phyloP scores from a whole-genome alignment of 345 rosid genomes.

The Acer campestre region DNA sequence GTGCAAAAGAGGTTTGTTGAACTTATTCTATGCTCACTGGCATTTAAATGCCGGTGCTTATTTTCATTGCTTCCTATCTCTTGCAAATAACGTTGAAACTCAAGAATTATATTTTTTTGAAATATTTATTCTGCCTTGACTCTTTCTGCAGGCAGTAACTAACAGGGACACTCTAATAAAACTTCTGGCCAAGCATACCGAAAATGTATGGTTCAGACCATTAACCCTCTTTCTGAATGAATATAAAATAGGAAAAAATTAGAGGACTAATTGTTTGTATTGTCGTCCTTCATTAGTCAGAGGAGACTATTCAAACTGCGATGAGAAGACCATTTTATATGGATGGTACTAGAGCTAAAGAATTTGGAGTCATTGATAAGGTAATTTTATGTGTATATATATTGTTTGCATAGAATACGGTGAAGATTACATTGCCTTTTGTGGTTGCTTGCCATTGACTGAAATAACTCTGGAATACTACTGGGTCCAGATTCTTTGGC shows the following conservation, averaged over 20 bases:
- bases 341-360: conserved; percentile 73
- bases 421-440: not conserved
- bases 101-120: not conserved
- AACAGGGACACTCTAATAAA: conserved; percentile 70
- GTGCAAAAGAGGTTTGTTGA: conserved; percentile 78
- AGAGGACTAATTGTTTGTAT: conserved; percentile 18
- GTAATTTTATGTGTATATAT: conserved; percentile 32
- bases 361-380: conserved; percentile 88
- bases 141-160: conserved; percentile 56
- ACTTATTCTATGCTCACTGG: not conserved
- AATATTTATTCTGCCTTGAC: not conserved
- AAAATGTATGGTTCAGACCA: conserved; percentile 51
- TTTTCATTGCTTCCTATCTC: not conserved
- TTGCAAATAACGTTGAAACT: not conserved
- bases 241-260: not conserved
- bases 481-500: conserved; percentile 66
- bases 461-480: conserved; percentile 9
- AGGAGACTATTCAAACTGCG: conserved; percentile 61
- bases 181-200: conserved; percentile 89
- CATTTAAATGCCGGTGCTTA: conserved; percentile 5
- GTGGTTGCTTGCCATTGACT: not conserved
- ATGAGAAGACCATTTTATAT: conserved; percentile 74
- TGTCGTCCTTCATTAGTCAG: conserved; percentile 47
- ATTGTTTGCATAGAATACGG: not conserved
- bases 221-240: conserved; percentile 2